Conservation (phyloP, 345 rosid genomes). For the Dimocarpus longan region DNA sequence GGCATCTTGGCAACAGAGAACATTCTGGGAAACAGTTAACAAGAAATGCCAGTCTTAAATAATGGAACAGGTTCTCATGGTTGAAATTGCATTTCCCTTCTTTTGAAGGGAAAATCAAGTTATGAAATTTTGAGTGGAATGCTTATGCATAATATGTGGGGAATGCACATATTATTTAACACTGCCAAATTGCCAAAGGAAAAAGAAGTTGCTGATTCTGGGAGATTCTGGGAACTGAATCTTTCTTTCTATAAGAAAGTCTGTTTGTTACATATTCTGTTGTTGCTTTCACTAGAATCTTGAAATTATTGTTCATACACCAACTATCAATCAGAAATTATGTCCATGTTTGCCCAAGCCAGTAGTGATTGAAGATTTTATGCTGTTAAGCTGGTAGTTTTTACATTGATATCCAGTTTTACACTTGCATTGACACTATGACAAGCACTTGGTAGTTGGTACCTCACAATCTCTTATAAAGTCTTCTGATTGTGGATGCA, state of each 20-base stretch:
- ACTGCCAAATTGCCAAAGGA: background rate
- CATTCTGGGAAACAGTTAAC: background rate
- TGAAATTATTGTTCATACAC: background rate
- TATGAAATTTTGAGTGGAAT: constrained; percentile 1
- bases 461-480: background rate
- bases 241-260: background rate
- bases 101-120: background rate
- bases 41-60: background rate
- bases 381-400: background rate
- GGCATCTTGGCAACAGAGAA: background rate
- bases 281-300: background rate
- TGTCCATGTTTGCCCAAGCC: background rate
- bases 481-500: constrained; percentile 45
- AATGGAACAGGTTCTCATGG: background rate
- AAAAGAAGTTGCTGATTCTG: background rate
- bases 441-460: background rate
- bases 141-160: background rate
- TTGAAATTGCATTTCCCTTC: background rate
- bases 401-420: background rate
- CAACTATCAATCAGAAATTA: background rate
- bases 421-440: constrained; percentile 7
- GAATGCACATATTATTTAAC: background rate
- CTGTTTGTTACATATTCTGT: background rate
- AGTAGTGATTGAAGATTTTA: background rate
- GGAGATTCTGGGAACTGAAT: background rate